Evolutionary conservation across 371 early-diverging fungal species (phyloP), one percentile per base, ranked within the genome.

Genomic region (Smittium mucronatum): DNA sequence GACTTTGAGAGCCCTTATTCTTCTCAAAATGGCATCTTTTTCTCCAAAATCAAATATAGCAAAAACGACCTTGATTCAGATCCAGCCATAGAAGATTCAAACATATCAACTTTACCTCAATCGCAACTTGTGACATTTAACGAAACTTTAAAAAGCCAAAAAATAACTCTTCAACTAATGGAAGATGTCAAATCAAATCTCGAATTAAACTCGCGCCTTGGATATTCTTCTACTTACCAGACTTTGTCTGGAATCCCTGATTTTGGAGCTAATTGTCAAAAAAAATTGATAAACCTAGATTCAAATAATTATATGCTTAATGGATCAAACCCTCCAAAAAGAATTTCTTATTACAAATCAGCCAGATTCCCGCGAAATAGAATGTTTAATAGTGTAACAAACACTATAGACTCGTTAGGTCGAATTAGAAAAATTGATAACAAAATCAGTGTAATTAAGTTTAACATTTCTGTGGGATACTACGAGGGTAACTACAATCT

Each of bases 361-460:
- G 81, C 82, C n/a, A 58, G 78, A 8, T 86, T 88, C 69, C 86
- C 87, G 26, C 78, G 81, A 47, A 85, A 86, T 77, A 81, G 83
- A 0, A 73, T 87, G 73, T 80, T 78, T 65, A 78, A 75, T 17
- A 75, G 75, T 57, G 86, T 89, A 68, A 87, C 87, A 31, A 80
- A 78, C n/a, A 87, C 87, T 72, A 75, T 88, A 5, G 81, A 85
- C 21, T 77, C 82, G 33, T 73, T 91, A 57, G 76, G 83, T 65
- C 78, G 83, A 69, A 86, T 91, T 35, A 87, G 93, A 60, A 80
- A 81, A 26, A 77, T 89, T 2, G 88, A 92, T 74, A 74, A 83
- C 66, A 89, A 91, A 74, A 89, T 93, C 70, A 82, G 86, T 75
- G 84, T 87, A 25, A 80, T 86, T 25, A 82, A 79, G 69, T 83